Base-by-base conservation (phyloP, 1,284 basidiomycete genomes). In the Puccinia novopanici region DNA sequence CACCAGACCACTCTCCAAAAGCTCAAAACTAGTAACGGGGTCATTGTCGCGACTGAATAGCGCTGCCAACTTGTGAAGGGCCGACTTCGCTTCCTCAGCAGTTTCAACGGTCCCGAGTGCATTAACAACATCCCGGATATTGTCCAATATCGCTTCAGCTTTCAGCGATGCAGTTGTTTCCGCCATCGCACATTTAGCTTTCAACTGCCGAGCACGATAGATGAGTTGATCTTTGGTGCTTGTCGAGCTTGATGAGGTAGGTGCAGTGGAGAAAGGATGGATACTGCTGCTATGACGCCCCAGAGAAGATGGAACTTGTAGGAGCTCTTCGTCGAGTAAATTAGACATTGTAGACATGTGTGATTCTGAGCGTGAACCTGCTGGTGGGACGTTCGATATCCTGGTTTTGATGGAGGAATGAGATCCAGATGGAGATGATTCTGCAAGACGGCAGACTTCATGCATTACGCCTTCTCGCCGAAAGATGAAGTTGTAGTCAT, bases 21-120 rank as follows among this genome's bases (percentile, higher is more conserved):
- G 87, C 87, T 99, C 97, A 83, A 98, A 99, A 86, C 95, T 97
- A 0, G 95, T 98, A 15, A 98, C 90, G 13, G 94, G 92, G 54
- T 87, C 86, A 27, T 86, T 86, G 65, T 84, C 88, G n/a, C 91
- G 91, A 0, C 91, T 88, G 85, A 99, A 96, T 63, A 95, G 88
- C 19, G 89, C 88, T 0, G 93, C 92, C 27, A 98, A 88, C 82
- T 91, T 90, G 78, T 88, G 88, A 34, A 97, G 86, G 15, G 90
- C 89, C 50, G 89, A 89, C 34, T 88, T 86, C n/a, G 93, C 86
- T 45, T 90, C 89, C 82, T 89, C 89, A 85, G 92, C 91, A n/a
- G 89, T 88, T 0, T 90, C 88, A 52, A 89, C 87, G 6, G 87
- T 86, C 19, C 89, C 88, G 8, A 95, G 88, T 63, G 88, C 88